phyloP scores from a whole-genome alignment of 2,329 filamentous ascomycete genomes.

The Acephala macrosclerotiorum region DNA sequence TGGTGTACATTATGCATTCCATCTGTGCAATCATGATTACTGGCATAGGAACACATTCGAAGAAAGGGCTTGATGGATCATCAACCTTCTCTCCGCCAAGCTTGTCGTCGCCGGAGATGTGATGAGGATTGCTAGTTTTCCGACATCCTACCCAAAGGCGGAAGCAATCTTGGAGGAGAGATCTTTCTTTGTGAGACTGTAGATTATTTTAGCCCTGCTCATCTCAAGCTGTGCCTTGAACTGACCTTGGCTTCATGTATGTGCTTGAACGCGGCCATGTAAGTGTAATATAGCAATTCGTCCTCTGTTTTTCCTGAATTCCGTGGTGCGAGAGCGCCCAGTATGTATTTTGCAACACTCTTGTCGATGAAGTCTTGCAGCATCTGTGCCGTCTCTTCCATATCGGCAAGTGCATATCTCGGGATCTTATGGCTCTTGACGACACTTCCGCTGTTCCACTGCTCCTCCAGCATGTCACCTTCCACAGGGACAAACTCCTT shows the following conservation, averaged over 20 bases:
- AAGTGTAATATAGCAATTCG: constrained; percentile 13
- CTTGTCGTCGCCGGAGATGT: constrained; percentile 14
- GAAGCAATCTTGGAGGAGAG: constrained; percentile 8
- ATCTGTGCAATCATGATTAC: no score
- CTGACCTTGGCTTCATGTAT: constrained; percentile 7
- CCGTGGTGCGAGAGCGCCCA: neutral
- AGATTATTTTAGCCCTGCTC: neutral
- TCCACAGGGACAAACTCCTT: constrained; percentile 37
- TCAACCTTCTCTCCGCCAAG: neutral
- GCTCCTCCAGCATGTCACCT: constrained; percentile 36
- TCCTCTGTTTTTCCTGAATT: neutral
- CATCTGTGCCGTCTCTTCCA: constrained; percentile 9
- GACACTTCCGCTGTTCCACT: constrained; percentile 30
- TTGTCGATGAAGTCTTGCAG: constrained; percentile 7
- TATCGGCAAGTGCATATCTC: constrained; percentile 19
- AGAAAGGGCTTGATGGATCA: neutral
- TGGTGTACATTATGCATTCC: no score
- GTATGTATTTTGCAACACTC: constrained; percentile 3
- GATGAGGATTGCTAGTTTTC: constrained; percentile 1
- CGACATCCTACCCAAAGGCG: constrained; percentile 17
- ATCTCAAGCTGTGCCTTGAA: neutral
- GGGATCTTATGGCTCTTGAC: constrained; percentile 4
- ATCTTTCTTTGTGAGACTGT: constrained; percentile 9
- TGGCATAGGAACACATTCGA: neutral
- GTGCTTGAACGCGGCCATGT: constrained; percentile 16